Base-by-base conservation (phyloP, 2,329 filamentous ascomycete species). In the Colletotrichum higginsianum region DNA sequence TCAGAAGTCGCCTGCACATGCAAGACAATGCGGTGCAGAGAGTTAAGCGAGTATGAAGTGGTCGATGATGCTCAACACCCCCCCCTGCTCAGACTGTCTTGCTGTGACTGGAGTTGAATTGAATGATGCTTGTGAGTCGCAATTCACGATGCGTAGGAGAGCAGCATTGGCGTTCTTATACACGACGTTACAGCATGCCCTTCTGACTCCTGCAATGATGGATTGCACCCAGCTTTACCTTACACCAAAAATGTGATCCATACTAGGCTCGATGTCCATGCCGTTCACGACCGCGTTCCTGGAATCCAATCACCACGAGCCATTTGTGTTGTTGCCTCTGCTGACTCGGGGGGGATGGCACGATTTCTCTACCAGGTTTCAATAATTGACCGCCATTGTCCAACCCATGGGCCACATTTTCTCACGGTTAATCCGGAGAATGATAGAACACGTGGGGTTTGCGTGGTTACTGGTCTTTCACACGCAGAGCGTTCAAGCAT, bases 301-400 rank as follows among this genome's bases (percentile, higher is more conserved):
- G 44, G 49, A n/a, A 38, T 18, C 30, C 61, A 65, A 15, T 66
- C 71, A 67, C 56, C 44, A 55, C 73, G 58, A 67, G 11, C 49
- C 47, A 66, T 63, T 68, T 9, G 35, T 38, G 61, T 55, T 65
- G 38, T 57, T 57, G 55, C 60, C 64, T 71, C 60, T 18, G 7
- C n/a, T 15, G 38, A 42, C 47, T 26, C 18, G n/a, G 13, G 38
- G 47, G 3, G 55, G 61, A 70, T 70, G 64, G 61, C 64, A 72
- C 66, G 61, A 62, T 61, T 57, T 23, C 11, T 35, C 52, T 61
- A 47, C 49, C 63, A 64, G 67, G 60, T 63, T 70, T 71, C 63
- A 75, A 75, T 77, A 73, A 74, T 75, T 76, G 73, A 57, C 72
- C 73, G 76, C 75, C 76, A 75, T 72, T 74, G 75, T 76, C 69